Evolutionary conservation across 345 rosid genomes (phyloP).

Genomic region (Sisymbrium irio): DNA sequence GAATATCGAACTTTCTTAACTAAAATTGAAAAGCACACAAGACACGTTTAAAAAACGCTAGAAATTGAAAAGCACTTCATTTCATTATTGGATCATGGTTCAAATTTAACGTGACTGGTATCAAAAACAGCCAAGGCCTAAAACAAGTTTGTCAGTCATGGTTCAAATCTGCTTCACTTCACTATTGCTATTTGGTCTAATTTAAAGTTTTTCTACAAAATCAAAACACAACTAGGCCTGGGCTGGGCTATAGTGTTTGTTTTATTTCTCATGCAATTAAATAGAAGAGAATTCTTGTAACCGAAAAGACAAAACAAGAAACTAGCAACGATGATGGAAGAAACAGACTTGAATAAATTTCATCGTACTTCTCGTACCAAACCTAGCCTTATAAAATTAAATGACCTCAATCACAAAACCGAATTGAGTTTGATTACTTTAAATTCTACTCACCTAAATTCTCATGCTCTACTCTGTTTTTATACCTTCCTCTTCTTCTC

Average conservation of each 20-base stretch:
- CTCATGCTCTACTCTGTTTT: slow-evolving; percentile 34
- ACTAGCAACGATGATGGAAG: not conserved
- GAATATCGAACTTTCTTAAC: too few species aligned
- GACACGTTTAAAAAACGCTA: too few species aligned
- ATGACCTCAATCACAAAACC: slow-evolving; percentile 3
- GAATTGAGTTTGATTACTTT: not conserved
- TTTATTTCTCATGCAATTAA: not conserved
- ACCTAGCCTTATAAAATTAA: slow-evolving; percentile 15
- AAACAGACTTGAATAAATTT: not conserved
- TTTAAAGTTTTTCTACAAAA: not conserved
- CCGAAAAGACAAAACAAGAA: not conserved
- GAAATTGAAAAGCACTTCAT: too few species aligned
- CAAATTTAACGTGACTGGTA: too few species aligned
- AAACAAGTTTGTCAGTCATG: not conserved
- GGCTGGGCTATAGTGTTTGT: not conserved
- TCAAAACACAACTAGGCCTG: not conserved
- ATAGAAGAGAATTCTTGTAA: too few species aligned
- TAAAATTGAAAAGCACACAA: too few species aligned
- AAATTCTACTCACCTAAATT: slow-evolving; percentile 26
- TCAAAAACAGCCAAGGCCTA: too few species aligned
- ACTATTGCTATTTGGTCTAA: not conserved
- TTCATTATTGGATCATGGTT: too few species aligned
- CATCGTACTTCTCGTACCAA: slow-evolving; percentile 9
- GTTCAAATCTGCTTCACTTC: not conserved
- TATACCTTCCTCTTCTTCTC: slow-evolving; percentile 15